Evolutionary conservation across 73 alveolate genomes (phyloP).

Genomic region (Paramecium octaurelia): DNA sequence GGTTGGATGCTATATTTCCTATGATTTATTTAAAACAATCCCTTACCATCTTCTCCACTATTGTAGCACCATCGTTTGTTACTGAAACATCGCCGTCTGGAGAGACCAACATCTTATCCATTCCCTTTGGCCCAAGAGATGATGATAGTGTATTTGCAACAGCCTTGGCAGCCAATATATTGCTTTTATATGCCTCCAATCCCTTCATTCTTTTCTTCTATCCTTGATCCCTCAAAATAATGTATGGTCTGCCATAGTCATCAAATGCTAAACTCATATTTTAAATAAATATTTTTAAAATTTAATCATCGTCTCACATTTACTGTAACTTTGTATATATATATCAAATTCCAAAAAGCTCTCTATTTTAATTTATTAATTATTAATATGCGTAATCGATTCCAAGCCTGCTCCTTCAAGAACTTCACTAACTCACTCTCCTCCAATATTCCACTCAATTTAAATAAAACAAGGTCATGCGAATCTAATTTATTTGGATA

Average conservation of each 20-base stretch:
- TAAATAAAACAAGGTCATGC: background rate
- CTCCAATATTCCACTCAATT: background rate
- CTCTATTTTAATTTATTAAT: background rate
- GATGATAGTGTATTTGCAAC: conserved; percentile 82
- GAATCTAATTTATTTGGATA: background rate
- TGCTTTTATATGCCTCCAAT: conserved; percentile 87
- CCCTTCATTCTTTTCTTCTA: conserved; percentile 95
- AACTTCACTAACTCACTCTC: background rate
- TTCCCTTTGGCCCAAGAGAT: conserved; percentile 99
- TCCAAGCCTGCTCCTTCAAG: background rate
- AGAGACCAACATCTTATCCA: conserved; percentile 98
- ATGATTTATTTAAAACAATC: background rate
- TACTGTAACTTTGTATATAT: background rate
- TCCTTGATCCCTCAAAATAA: conserved; percentile 89
- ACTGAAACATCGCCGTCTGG: conserved; percentile 98
- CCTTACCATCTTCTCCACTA: conserved; percentile 93
- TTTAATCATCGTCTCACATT: background rate
- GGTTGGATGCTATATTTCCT: conserved; percentile 88
- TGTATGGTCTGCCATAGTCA: conserved; percentile 96
- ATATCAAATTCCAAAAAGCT: background rate
- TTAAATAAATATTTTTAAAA: background rate
- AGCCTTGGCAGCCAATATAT: conserved; percentile 77
- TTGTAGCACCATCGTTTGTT: conserved; percentile 99
- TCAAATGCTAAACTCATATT: conserved; percentile 78
- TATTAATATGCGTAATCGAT: background rate